Conservation (phyloP, 192 early-diverging fungal genomes). For the Coemansia furcata region DNA sequence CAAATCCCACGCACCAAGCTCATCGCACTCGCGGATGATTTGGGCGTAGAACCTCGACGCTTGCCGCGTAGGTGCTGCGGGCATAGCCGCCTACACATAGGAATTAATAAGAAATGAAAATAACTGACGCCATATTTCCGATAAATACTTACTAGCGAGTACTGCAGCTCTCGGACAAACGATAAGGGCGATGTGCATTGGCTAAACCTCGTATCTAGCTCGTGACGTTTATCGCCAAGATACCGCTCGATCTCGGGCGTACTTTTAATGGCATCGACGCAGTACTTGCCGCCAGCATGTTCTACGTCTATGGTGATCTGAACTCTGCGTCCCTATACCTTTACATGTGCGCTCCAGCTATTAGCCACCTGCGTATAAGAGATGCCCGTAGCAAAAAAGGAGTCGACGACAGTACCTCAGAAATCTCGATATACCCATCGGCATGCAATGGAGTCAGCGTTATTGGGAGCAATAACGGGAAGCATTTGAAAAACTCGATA, state of each 20-base stretch:
- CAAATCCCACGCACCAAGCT: slow-evolving; percentile 23
- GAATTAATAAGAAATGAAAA: not conserved
- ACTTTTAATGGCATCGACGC: slow-evolving; percentile 31
- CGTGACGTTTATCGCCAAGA: slow-evolving; percentile 9
- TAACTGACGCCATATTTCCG: not conserved
- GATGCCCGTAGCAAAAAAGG: too few species aligned
- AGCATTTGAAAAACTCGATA: slow-evolving; percentile 41
- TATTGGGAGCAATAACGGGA: slow-evolving; percentile 36
- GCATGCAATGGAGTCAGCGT: slow-evolving; percentile 32
- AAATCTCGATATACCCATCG: slow-evolving; percentile 35
- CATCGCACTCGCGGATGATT: slow-evolving; percentile 34
- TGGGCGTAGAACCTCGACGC: slow-evolving; percentile 27
- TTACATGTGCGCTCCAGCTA: not conserved
- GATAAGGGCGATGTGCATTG: slow-evolving; percentile 41
- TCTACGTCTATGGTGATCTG: slow-evolving; percentile 22
- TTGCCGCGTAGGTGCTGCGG: not conserved
- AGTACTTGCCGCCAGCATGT: slow-evolving; percentile 11
- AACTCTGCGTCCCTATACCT: slow-evolving; percentile 7
- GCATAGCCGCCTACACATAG: slow-evolving; percentile 5
- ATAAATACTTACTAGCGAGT: slow-evolving; percentile 30
- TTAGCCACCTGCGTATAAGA: not conserved
- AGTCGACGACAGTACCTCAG: not conserved
- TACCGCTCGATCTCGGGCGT: slow-evolving; percentile 17
- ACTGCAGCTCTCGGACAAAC: slow-evolving; percentile 40
- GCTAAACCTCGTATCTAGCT: slow-evolving; percentile 29